Base-by-base conservation (phyloP, 129 eudicot species). In the Oenanthe sinensis region DNA sequence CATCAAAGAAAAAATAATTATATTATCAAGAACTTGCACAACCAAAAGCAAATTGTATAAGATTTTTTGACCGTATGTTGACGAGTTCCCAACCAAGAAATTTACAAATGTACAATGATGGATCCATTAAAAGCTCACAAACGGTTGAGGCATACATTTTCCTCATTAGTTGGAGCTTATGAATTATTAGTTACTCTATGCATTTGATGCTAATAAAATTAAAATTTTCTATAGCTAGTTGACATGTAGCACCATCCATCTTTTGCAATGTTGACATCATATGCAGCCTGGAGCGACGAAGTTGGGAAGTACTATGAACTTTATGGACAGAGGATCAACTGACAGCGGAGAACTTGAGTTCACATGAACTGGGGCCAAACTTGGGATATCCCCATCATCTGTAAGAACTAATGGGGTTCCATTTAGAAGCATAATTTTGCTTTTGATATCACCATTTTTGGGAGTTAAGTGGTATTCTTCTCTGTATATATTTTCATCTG, bases 391-490 rank as follows among this genome's bases (percentile, higher is more conserved):
- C 28, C 96, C 93, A 15, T 49, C 65, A 40, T 75, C 86, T 0
- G 89, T 84, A 16, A 89, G 77, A 75, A 79, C 79, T 82, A 94
- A 78, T 19, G 86, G 90, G 19, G 36, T 58, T n/a, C 97, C 97
- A 76, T 94, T 94, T 16, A 94, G 81, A 67, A 88, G 80, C 96
- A 91, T 89, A n/a, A 84, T 84, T 78, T 85, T 87, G 85, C 96
- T 91, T 76, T 22, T 87, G 40, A 94, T 81, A 72, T 86, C 11
- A 24, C 97, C 93, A 46, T 81, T 79, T 78, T 86, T 79, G 8
- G 98, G 96, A 12, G 98, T 88, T 62, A 94, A 85, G 58, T 91
- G 90, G 83, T 94, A 94, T 82, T 91, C 98, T 74, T 94, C 97
- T 20, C 96, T 84, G 19, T 74, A 74, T 33, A 91, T 78, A 15